These are phyloP conservation scores for Cercospora beticola DNA, from an alignment of 2,329 filamentous ascomycete genomes.

Conservation along the genomic window DNA sequence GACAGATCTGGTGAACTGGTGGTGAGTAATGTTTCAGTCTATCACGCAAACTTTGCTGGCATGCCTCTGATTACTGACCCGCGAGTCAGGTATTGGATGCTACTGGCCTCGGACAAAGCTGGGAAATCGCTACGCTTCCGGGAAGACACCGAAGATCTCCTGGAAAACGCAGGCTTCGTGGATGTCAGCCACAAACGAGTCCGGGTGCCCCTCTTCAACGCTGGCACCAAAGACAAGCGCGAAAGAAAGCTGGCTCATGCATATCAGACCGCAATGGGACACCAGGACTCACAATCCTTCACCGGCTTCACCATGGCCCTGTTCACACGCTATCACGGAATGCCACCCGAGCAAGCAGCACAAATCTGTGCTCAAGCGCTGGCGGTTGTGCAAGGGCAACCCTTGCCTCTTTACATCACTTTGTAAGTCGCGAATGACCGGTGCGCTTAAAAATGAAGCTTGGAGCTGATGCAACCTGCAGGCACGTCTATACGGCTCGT, in stretches of 20 bases:
- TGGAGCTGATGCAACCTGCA: conserved; percentile 28
- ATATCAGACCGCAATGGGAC: conserved; percentile 74
- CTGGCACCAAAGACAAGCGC: conserved; percentile 64
- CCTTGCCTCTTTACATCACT: conserved; percentile 59
- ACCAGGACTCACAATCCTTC: conserved; percentile 28
- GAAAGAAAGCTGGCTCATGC: conserved; percentile 71
- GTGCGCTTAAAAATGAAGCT: not conserved
- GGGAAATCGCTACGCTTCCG: conserved; percentile 67
- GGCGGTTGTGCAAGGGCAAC: conserved; percentile 20
- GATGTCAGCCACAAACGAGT: conserved; percentile 67
- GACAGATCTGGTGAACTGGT: conserved; percentile 64
- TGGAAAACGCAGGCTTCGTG: conserved; percentile 73
- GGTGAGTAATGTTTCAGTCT: conserved; percentile 35
- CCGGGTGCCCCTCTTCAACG: conserved; percentile 62
- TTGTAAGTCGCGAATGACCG: conserved; percentile 60
- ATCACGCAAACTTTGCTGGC: not conserved
- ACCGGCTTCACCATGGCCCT: conserved; percentile 33
- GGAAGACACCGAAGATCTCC: conserved; percentile 57
- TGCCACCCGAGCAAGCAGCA: conserved; percentile 59
- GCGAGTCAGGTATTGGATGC: conserved; percentile 23
- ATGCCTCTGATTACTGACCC: not conserved
- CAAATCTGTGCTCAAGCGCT: conserved; percentile 63
- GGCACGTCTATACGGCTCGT: conserved; percentile 51
- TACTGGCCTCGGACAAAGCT: conserved; percentile 64
- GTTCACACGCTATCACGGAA: conserved; percentile 64